Evolutionary conservation across 2,329 filamentous ascomycete species (phyloP).

Genomic region (Bipolaris bicolor): DNA sequence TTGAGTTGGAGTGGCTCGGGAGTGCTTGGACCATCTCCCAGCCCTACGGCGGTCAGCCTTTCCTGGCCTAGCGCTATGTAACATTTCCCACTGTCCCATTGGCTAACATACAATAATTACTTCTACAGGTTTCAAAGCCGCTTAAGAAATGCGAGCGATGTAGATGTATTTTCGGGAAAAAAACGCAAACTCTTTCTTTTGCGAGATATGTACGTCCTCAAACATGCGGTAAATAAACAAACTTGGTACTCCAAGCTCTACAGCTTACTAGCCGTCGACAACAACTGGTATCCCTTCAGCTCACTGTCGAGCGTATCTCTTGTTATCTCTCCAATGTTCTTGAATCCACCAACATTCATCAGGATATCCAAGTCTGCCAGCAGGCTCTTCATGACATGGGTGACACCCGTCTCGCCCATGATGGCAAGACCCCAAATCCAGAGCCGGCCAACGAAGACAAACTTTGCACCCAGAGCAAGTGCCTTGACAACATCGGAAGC

Average conservation of each 20-base stretch:
- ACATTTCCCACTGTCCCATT: background rate
- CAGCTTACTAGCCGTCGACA: conserved; percentile 34
- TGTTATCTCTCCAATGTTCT: conserved; percentile 60
- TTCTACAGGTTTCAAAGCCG: background rate
- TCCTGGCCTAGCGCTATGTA: conserved; percentile 9
- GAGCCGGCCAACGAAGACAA: conserved; percentile 66
- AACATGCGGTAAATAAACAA: too few relatives aligned
- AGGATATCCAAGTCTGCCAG: conserved; percentile 68
- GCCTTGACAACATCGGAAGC: conserved; percentile 67
- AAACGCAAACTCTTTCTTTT: background rate
- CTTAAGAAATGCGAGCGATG: background rate
- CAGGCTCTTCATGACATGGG: conserved; percentile 67
- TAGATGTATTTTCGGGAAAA: background rate
- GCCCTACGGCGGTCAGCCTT: conserved; percentile 20
- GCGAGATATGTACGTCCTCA: background rate
- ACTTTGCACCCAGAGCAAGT: conserved; percentile 65
- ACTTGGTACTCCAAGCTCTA: conserved; percentile 3
- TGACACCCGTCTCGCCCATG: conserved; percentile 65
- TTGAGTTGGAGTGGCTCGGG: conserved; percentile 18
- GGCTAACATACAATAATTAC: background rate
- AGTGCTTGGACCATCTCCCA: conserved; percentile 19
- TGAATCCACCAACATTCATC: conserved; percentile 65
- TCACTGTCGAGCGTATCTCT: conserved; percentile 40
- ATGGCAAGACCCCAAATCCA: conserved; percentile 67
- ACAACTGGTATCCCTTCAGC: conserved; percentile 30